Evolutionary conservation across 352 stramenopile species (phyloP), one percentile per base, ranked within the genome.

Genomic region (Bremia lactucae): DNA sequence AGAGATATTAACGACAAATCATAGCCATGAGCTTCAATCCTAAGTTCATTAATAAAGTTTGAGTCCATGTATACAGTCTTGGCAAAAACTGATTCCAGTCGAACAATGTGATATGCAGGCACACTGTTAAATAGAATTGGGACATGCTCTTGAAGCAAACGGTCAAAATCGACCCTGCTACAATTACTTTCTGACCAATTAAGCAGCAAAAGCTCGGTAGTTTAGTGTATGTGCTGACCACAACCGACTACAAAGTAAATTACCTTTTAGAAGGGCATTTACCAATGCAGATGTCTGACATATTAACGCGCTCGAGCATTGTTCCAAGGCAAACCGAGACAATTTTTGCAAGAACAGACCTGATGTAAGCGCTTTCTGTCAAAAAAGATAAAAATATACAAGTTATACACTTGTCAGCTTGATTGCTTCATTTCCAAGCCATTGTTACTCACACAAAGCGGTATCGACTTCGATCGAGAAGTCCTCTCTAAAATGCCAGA

Each of bases 1-100:
- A 64, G 40, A 1, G 68, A 62, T 14, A 83, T 66, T 2, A 86
- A 55, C 31, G 76, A 86, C 11, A 80, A 26, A 0, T 31, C 46
- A 40, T 80, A 85, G 24, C 57, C 48, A 39, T 67, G 50, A 5
- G 63, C 59, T 38, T 88, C 72, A 1, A 84, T 4, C 29, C 67
- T 78, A 16, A 88, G 55, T 10, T 72, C 59, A 23, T 73, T 52
- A 5, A 70, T 45, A 46, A 85, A 82, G 15, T 42, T 22, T 6
- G 36, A 3, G 22, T 86, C 67, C 33, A 41, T 55, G 39, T 65
- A 79, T 22, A 76, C 50, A 2, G 22, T 43, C 8, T 31, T 36
- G 0, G 42, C 11, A 25, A 87, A 72, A 6, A 87, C 29, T 11
- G 42, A 53, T 6, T 76, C 48, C 15, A 82, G 34, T 9, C 42